These are phyloP conservation scores for Centella asiatica DNA, from an alignment of 129 eudicot genomes.

Conservation along the genomic window DNA sequence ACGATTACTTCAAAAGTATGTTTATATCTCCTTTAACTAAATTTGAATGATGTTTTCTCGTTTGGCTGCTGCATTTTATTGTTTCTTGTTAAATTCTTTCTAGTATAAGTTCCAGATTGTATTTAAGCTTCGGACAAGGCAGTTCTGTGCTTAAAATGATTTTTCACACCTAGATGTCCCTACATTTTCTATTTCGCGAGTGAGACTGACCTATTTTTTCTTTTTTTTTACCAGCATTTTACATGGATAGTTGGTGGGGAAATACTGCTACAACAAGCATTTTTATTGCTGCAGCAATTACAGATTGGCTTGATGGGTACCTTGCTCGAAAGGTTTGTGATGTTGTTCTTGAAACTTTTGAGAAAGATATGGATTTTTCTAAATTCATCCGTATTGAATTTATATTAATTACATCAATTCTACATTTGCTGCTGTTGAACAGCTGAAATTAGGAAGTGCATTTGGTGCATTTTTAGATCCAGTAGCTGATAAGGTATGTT, in stretches of 20 bases:
- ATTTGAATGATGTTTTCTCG: too few relatives aligned
- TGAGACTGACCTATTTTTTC: conserved; percentile 22
- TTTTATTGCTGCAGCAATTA: conserved; percentile 79
- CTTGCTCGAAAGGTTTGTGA: conserved; percentile 78
- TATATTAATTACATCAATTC: neutral
- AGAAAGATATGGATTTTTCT: neutral
- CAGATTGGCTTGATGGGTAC: conserved; percentile 98
- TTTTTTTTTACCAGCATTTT: conserved; percentile 48
- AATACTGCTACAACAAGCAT: conserved; percentile 67
- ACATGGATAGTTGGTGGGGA: conserved; percentile 79
- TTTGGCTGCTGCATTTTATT: too few relatives aligned
- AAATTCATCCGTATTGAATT: neutral
- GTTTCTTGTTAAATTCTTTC: too few relatives aligned
- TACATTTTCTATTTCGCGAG: too few relatives aligned
- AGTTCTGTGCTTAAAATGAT: neutral
- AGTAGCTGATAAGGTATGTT: conserved; percentile 91
- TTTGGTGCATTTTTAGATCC: conserved; percentile 99
- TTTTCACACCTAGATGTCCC: neutral
- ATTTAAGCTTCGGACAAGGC: neutral
- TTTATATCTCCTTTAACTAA: too few relatives aligned
- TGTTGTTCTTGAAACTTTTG: conserved; percentile 6
- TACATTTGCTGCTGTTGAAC: conserved; percentile 13
- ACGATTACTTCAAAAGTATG: too few relatives aligned
- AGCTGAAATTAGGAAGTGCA: conserved; percentile 86
- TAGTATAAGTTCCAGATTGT: too few relatives aligned